These are phyloP conservation scores for Marasmius sp. DNA, from an alignment of 1,284 basidiomycete species.

Conservation along the genomic window DNA sequence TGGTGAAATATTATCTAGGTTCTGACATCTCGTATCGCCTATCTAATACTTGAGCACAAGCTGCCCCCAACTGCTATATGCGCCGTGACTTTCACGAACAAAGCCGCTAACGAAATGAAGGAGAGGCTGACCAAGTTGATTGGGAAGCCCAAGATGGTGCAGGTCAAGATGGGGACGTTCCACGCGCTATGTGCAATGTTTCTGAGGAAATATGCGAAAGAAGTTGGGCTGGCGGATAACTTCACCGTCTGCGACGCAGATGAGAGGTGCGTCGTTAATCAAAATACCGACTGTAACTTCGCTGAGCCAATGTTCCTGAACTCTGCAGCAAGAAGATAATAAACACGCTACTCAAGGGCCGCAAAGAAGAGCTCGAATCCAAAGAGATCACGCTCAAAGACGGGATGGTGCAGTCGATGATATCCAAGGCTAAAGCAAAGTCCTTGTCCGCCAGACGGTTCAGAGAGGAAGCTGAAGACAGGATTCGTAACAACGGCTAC, in stretches of 20 bases:
- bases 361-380: constrained; percentile 47
- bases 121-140: constrained; percentile 72
- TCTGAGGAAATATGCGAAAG: constrained; percentile 64
- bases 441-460: constrained; percentile 57
- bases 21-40: constrained; percentile 78
- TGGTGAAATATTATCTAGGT: constrained; percentile 42
- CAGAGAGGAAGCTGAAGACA: constrained; percentile 20
- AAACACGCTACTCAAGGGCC: constrained; percentile 56
- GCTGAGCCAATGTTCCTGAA: constrained; percentile 9
- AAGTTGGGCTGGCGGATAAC: constrained; percentile 67
- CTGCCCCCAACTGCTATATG: constrained; percentile 66
- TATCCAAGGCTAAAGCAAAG: constrained; percentile 84
- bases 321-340: constrained; percentile 73
- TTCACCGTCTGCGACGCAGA: constrained; percentile 86
- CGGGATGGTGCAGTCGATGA: constrained; percentile 56
- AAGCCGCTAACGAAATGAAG: constrained; percentile 90
- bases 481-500: constrained; percentile 11
- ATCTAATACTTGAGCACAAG: constrained; percentile 64
- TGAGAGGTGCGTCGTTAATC: constrained; percentile 59
- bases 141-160: constrained; percentile 58
- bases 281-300: background rate
- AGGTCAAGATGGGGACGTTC: constrained; percentile 80
- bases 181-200: constrained; percentile 79
- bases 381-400: constrained; percentile 62
- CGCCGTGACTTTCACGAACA: constrained; percentile 86